Conservation (phyloP, 2,329 filamentous ascomycete species). For the Hypoxylon sp. region DNA sequence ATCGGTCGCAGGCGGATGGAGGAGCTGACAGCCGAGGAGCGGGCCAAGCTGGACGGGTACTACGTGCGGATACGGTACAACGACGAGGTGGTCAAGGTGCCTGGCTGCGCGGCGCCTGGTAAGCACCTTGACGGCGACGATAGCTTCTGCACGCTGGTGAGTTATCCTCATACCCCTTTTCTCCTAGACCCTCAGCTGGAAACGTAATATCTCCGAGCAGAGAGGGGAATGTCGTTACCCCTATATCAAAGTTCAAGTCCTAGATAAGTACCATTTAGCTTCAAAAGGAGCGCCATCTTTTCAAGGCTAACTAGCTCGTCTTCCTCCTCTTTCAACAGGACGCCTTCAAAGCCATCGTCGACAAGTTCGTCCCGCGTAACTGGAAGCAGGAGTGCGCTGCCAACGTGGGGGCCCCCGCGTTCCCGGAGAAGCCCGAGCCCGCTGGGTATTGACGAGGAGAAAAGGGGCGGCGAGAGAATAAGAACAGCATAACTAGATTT, state of each 20-base stretch:
- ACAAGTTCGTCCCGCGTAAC: slow-evolving; percentile 83
- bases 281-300: too few species aligned
- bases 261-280: too few species aligned
- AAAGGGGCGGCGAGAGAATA: background rate
- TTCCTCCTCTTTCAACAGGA: slow-evolving; percentile 57
- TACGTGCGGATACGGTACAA: slow-evolving; percentile 94
- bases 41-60: slow-evolving; percentile 71
- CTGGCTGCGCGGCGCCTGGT: slow-evolving; percentile 77
- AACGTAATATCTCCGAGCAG: background rate
- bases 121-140: slow-evolving; percentile 89
- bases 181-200: background rate
- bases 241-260: background rate
- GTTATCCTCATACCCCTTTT: slow-evolving; percentile 39
- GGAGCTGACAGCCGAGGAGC: slow-evolving; percentile 65
- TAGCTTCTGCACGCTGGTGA: slow-evolving; percentile 86
- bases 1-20: slow-evolving; percentile 68
- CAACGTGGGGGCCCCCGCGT: slow-evolving; percentile 53
- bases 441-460: slow-evolving; percentile 53
- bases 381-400: slow-evolving; percentile 70
- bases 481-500: background rate
- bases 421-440: slow-evolving; percentile 60
- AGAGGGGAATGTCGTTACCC: background rate
- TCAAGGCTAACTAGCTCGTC: background rate
- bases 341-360: slow-evolving; percentile 91
- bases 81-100: slow-evolving; percentile 80